A percentile compares a stretch with the other conserved stretches of the same genome.
These are phyloP conservation scores for Backusella psychrophila DNA, from an alignment of 192 early-diverging fungal species.

Conservation along the genomic window DNA sequence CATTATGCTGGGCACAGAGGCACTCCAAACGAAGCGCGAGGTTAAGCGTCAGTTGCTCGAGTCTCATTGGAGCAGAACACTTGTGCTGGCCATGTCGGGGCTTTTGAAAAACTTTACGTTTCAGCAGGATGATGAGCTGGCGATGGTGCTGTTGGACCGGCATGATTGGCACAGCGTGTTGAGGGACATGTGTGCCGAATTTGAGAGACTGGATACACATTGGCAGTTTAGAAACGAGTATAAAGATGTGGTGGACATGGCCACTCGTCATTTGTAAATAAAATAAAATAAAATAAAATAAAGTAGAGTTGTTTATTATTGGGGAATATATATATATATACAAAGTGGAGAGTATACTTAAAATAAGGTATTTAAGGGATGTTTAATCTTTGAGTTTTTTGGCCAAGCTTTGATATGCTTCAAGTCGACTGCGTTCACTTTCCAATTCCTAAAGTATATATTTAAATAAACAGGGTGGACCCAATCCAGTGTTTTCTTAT, in stretches of 20 bases:
- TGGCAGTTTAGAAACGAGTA: conserved; percentile 15
- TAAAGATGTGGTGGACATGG: background rate
- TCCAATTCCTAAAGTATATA: background rate
- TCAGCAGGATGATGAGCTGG: background rate
- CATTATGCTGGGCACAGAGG: background rate
- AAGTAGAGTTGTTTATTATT: background rate
- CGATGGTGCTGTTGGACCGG: background rate
- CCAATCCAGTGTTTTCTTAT: background rate
- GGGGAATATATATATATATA: too few relatives aligned
- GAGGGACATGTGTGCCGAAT: background rate
- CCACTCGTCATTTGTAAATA: background rate
- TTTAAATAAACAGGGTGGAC: too few relatives aligned
- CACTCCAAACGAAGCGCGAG: background rate
- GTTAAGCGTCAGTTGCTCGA: background rate
- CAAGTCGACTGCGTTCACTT: background rate
- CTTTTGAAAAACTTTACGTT: background rate
- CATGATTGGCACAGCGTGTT: background rate
- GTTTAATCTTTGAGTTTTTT: background rate
- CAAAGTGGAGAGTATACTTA: too few relatives aligned
- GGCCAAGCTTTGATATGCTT: background rate
- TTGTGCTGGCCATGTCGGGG: background rate
- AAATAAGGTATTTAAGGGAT: too few relatives aligned
- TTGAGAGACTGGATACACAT: background rate
- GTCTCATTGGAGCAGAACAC: background rate
- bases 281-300: background rate